Evolutionary conservation across 208 protist genomes (phyloP).

Genomic region (Phytomonas sp.): DNA sequence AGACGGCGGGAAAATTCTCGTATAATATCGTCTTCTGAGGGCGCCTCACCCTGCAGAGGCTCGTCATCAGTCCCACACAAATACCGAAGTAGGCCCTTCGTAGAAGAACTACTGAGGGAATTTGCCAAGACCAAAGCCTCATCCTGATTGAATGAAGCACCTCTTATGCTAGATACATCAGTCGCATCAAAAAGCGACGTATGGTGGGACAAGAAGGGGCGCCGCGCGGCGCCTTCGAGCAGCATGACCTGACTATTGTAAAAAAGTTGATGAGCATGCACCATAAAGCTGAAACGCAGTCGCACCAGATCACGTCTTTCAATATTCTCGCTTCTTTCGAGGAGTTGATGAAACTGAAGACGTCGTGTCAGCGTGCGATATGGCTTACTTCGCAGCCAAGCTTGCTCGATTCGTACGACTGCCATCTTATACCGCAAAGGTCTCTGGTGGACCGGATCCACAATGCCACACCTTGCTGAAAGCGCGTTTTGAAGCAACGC

Average conservation of each 20-base stretch:
- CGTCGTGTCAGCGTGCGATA: slow-evolving; percentile 16
- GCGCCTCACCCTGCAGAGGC: neutral
- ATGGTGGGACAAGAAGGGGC: neutral
- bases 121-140: neutral
- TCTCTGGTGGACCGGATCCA: neutral
- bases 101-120: neutral
- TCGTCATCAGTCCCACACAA: neutral
- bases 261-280: slow-evolving; percentile 47
- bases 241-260: slow-evolving; percentile 49
- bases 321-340: slow-evolving; percentile 35
- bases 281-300: slow-evolving; percentile 29
- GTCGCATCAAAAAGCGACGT: neutral
- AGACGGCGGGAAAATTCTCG: slow-evolving; percentile 9
- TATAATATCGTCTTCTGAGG: neutral
- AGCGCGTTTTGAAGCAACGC: neutral
- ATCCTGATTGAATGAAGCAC: neutral
- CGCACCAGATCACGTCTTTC: slow-evolving; percentile 56
- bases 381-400: slow-evolving; percentile 22
- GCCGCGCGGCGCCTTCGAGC: slow-evolving; percentile 18
- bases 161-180: neutral
- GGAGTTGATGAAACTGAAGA: slow-evolving; percentile 19
- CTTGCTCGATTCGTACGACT: slow-evolving; percentile 33
- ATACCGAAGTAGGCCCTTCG: neutral
- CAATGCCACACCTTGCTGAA: neutral
- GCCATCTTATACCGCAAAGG: slow-evolving; percentile 7